phyloP scores from a whole-genome alignment of 192 early-diverging fungal species.

The Endogone sp. region DNA sequence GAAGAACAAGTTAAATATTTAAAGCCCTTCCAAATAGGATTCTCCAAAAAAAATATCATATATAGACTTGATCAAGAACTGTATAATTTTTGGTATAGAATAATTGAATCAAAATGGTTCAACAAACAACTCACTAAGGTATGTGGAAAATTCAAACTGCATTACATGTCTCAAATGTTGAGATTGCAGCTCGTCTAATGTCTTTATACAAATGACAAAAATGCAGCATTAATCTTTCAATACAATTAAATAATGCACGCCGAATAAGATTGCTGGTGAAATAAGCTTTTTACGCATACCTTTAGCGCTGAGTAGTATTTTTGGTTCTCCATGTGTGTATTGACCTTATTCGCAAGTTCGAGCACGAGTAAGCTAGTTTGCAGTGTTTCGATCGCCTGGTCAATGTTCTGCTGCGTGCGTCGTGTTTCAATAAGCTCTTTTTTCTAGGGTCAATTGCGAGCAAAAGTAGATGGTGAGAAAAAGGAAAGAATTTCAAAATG shows the following conservation, averaged over 20 bases:
- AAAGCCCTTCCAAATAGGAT: too few relatives aligned
- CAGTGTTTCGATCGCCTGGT: constrained; percentile 75
- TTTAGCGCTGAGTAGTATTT: constrained; percentile 93
- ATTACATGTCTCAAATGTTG: constrained; percentile 70
- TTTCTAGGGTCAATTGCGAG: constrained; percentile 51
- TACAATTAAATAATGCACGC: too few relatives aligned
- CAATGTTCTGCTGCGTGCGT: constrained; percentile 83
- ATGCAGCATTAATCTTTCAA: too few relatives aligned
- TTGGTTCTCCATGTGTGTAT: constrained; percentile 67
- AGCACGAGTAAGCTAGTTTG: constrained; percentile 82
- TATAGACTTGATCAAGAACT: too few relatives aligned
- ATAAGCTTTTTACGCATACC: constrained; percentile 35
- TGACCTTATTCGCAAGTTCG: constrained; percentile 82
- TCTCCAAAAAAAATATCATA: too few relatives aligned
- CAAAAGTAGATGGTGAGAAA: constrained; percentile 3
- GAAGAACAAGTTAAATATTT: too few relatives aligned
- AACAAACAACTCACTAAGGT: constrained; percentile 77
- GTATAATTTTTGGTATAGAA: not conserved
- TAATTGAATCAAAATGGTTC: too few relatives aligned
- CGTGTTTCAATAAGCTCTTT: constrained; percentile 71
- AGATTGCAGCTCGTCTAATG: constrained; percentile 78
- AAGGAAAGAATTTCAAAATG: not conserved
- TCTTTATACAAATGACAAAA: too few relatives aligned
- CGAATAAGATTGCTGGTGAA: too few relatives aligned
- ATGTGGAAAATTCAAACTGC: constrained; percentile 79